Evolutionary conservation across 2,329 filamentous ascomycete genomes (phyloP).

Genomic region (Onygena corvina): DNA sequence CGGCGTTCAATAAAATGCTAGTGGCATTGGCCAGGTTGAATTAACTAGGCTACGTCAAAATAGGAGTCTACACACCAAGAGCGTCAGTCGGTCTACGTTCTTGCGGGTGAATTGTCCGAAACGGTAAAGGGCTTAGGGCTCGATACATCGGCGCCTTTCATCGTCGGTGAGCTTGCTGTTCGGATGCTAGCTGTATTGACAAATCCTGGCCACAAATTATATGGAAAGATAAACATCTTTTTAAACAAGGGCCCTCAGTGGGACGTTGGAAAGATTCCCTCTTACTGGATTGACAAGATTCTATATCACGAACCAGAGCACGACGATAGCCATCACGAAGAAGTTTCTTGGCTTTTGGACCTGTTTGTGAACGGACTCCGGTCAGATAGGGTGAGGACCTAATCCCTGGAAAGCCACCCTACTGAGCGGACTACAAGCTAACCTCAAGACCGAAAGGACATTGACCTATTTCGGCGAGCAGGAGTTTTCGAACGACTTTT

Average conservation of each 20-base stretch:
- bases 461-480: constrained; percentile 42
- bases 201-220: constrained; percentile 69
- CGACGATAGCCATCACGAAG: constrained; percentile 60
- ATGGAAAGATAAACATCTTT: constrained; percentile 75
- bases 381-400: constrained; percentile 44
- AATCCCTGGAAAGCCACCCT: neutral
- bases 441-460: constrained; percentile 26
- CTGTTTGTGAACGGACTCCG: constrained; percentile 55
- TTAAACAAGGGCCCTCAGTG: constrained; percentile 67
- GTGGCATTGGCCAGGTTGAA: neutral
- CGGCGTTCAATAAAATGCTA: neutral
- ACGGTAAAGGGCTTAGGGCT: constrained; percentile 50
- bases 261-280: constrained; percentile 47
- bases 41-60: constrained; percentile 6
- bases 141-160: constrained; percentile 52
- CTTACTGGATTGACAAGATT: constrained; percentile 55
- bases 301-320: constrained; percentile 61
- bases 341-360: constrained; percentile 61
- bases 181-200: constrained; percentile 57
- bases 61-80: constrained; percentile 62
- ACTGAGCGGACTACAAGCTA: constrained; percentile 28
- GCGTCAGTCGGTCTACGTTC: constrained; percentile 63
- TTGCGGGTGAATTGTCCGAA: constrained; percentile 69
- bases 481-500: constrained; percentile 65
- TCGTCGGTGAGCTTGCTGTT: constrained; percentile 63